A percentile compares a stretch with the other conserved stretches of the same genome.
Evolutionary conservation across 345 rosid species (phyloP).

Genomic region (Conringia planisiliqua): DNA sequence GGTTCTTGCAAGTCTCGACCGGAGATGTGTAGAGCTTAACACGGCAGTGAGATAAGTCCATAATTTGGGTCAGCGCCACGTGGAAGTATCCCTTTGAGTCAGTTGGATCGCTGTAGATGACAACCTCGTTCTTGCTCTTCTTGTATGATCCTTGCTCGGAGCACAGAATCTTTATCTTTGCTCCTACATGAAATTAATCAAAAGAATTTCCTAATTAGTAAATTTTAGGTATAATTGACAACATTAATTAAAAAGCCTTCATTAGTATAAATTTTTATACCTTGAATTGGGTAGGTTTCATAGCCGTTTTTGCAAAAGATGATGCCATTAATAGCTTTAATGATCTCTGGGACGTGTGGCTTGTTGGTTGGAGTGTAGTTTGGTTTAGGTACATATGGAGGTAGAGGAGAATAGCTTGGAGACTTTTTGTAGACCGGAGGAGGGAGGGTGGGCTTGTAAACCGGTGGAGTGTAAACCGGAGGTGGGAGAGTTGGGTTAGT

Average conservation of each 20-base stretch:
- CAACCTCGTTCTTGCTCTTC: background rate
- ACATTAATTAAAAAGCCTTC: background rate
- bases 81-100: background rate
- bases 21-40: background rate
- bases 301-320: conserved; percentile 42
- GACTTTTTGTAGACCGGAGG: conserved; percentile 10
- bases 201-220: background rate
- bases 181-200: background rate
- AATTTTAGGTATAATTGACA: background rate
- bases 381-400: background rate
- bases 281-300: conserved; percentile 39
- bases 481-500: background rate
- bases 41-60: background rate
- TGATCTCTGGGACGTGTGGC: background rate
- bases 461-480: background rate
- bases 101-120: background rate
- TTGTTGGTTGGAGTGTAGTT: background rate
- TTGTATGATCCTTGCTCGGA: background rate
- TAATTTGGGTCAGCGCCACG: background rate
- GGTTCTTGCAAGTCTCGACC: background rate
- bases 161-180: background rate
- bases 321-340: conserved; percentile 39
- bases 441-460: background rate
- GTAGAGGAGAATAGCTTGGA: background rate
- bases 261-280: conserved; percentile 19